phyloP scores from a whole-genome alignment of 768 basidiomycete species.

The Chalciporus sphaerocephalus region DNA sequence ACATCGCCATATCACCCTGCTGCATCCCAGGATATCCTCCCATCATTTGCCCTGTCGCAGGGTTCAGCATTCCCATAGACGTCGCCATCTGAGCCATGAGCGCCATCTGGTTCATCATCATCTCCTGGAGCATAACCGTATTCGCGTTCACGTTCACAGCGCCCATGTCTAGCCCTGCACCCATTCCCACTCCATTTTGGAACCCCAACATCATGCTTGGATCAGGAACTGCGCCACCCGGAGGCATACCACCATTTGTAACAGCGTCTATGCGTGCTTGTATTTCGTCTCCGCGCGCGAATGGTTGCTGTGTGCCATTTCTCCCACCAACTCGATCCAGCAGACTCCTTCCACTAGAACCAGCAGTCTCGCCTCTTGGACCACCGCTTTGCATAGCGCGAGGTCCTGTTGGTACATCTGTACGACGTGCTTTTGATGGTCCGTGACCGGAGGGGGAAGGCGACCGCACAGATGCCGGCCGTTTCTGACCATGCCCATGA shows the following conservation, averaged over 20 bases:
- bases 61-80: slow-evolving; percentile 73
- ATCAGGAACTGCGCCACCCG: slow-evolving; percentile 28
- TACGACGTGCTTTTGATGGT: slow-evolving; percentile 68
- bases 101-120: slow-evolving; percentile 90
- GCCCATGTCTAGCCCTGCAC: slow-evolving; percentile 32
- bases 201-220: slow-evolving; percentile 43
- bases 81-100: slow-evolving; percentile 91
- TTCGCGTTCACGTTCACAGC: slow-evolving; percentile 56
- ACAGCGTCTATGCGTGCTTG: slow-evolving; percentile 79
- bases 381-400: slow-evolving; percentile 61
- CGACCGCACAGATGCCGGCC: slow-evolving; percentile 61
- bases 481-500: slow-evolving; percentile 51
- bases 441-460: slow-evolving; percentile 58
- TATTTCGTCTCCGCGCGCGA: slow-evolving; percentile 57
- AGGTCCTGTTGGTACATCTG: slow-evolving; percentile 79
- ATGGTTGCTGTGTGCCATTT: slow-evolving; percentile 32
- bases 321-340: slow-evolving; percentile 76
- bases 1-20: slow-evolving; percentile 48
- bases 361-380: slow-evolving; percentile 17
- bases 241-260: slow-evolving; percentile 47
- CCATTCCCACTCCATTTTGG: slow-evolving; percentile 42
- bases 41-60: slow-evolving; percentile 52
- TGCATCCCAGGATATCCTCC: slow-evolving; percentile 59
- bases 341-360: slow-evolving; percentile 53
- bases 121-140: slow-evolving; percentile 75